Percentiles rank a stretch among this genome's conserved stretches.
These are phyloP conservation scores for Helotiales sp. DNA, from an alignment of 2,329 filamentous ascomycete genomes.

Conservation along the genomic window DNA sequence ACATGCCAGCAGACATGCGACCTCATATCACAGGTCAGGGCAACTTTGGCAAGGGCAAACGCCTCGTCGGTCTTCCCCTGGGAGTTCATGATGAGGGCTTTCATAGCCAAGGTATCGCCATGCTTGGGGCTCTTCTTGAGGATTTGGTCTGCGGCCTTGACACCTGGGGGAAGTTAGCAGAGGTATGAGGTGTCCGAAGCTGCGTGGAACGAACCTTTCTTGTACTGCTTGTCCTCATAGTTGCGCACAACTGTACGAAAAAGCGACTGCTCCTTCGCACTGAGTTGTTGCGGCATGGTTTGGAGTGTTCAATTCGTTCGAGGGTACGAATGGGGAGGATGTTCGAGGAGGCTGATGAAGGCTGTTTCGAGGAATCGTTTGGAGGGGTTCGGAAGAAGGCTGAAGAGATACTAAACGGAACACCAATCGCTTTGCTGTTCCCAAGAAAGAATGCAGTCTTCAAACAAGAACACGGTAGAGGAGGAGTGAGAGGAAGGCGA, in stretches of 20 bases:
- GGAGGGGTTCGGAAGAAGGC: conserved; percentile 4
- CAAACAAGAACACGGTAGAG: neutral
- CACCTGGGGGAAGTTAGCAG: conserved; percentile 54
- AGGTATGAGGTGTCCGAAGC: conserved; percentile 6
- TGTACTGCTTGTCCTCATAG: conserved; percentile 99
- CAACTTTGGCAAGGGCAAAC: conserved; percentile 89
- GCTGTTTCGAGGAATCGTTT: conserved; percentile 2
- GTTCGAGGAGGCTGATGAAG: neutral
- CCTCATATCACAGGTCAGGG: conserved; percentile 95
- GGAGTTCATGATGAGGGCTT: conserved; percentile 93
- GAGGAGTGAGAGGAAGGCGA: neutral
- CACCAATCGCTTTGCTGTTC: neutral
- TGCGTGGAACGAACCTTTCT: conserved; percentile 66
- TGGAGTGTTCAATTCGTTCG: neutral
- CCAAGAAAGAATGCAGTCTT: neutral
- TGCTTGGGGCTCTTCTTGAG: conserved; percentile 93
- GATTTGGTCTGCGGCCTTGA: conserved; percentile 96
- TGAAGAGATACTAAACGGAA: neutral
- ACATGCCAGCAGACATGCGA: conserved; percentile 99
- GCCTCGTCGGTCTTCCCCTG: conserved; percentile 93
- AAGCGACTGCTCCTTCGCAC: conserved; percentile 88
- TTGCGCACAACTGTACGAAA: conserved; percentile 94
- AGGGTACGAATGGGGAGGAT: neutral
- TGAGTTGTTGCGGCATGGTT: conserved; percentile 73
- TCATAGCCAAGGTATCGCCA: conserved; percentile 99